Evolutionary conservation across 2,329 filamentous ascomycete genomes (phyloP).

Genomic region (Dactylellina haptotyla): DNA sequence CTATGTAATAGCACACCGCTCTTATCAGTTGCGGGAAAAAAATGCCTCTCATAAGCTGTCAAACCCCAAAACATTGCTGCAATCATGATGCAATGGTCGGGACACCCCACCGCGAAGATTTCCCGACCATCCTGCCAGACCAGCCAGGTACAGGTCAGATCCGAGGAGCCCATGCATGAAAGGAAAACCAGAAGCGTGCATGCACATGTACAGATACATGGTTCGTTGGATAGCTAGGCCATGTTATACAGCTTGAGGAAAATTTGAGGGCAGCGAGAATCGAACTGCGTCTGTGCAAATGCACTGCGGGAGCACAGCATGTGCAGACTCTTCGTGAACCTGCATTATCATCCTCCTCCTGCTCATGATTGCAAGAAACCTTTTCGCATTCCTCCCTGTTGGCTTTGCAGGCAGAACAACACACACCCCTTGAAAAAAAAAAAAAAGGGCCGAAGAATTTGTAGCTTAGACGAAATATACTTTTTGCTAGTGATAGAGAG

Average conservation of each 20-base stretch:
- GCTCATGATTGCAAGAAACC: not conserved
- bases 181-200: not conserved
- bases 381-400: constrained; percentile 16
- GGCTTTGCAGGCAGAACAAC: constrained; percentile 39
- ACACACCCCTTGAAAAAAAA: too few species aligned
- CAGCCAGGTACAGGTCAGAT: constrained; percentile 10
- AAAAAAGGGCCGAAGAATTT: too few species aligned
- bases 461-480: too few species aligned
- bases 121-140: constrained; percentile 15
- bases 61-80: constrained; percentile 8
- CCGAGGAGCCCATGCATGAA: not conserved
- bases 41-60: constrained; percentile 29
- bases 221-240: not conserved
- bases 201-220: not conserved
- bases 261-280: too few species aligned
- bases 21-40: constrained; percentile 1
- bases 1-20: not conserved
- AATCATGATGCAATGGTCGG: constrained; percentile 47
- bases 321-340: constrained; percentile 32
- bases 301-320: constrained; percentile 44
- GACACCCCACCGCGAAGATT: constrained; percentile 8
- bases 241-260: not conserved
- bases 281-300: constrained; percentile 4
- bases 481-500: too few species aligned
- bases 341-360: constrained; percentile 32